phyloP scores from a whole-genome alignment of 371 early-diverging fungal genomes.

The Sporodiniella umbellata region DNA sequence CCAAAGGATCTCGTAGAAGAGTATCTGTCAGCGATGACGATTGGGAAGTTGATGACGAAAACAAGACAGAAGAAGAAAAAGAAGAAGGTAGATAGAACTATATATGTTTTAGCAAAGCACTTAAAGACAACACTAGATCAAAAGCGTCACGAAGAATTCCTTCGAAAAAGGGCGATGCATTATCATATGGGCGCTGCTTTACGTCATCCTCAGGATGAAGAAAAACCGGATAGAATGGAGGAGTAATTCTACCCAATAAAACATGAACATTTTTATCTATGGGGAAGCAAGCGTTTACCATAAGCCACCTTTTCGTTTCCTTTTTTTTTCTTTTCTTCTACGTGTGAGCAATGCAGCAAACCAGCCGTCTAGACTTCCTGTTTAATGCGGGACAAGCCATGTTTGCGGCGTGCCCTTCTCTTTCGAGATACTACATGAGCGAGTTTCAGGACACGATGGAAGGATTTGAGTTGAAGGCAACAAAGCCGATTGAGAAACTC shows the following conservation, averaged over 20 bases:
- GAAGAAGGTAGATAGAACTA: constrained; percentile 19
- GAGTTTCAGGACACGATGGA: constrained; percentile 32
- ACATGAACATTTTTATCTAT: no score
- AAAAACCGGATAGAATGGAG: not conserved
- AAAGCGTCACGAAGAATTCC: constrained; percentile 64
- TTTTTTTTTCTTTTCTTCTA: not conserved
- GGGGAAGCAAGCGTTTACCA: no score
- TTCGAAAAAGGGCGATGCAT: constrained; percentile 71
- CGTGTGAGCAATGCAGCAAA: constrained; percentile 19
- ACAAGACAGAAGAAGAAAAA: constrained; percentile 32
- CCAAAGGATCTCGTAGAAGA: constrained; percentile 25
- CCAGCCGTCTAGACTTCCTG: constrained; percentile 27
- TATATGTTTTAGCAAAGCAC: not conserved
- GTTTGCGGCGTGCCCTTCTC: constrained; percentile 20
- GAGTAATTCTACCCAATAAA: not conserved
- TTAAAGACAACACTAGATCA: constrained; percentile 20
- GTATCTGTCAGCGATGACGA: constrained; percentile 43
- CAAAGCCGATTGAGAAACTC: constrained; percentile 18
- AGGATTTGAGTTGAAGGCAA: constrained; percentile 23
- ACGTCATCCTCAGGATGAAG: constrained; percentile 35
- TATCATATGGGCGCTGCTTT: constrained; percentile 58
- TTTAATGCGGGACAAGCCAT: constrained; percentile 30
- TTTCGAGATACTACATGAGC: constrained; percentile 43
- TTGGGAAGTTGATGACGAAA: constrained; percentile 48
- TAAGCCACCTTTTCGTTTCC: constrained; percentile 5